Percentiles rank a stretch among this genome's conserved stretches.
phyloP scores from a whole-genome alignment of 2,329 filamentous ascomycete species.

The Beauveria sp. region DNA sequence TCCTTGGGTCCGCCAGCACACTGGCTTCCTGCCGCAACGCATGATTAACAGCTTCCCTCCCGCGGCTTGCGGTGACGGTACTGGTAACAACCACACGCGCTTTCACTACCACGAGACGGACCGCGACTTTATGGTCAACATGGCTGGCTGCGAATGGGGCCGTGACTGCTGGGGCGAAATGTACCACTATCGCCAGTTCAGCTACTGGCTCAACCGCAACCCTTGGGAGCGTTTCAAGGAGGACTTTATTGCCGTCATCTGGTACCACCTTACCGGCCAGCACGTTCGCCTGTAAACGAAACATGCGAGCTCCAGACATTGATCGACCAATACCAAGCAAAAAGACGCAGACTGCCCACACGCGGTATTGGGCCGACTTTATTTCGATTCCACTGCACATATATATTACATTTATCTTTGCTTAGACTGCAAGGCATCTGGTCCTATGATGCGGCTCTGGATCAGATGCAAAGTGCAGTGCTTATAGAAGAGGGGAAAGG shows the following conservation, averaged over 20 bases:
- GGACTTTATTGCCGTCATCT: slow-evolving; percentile 52
- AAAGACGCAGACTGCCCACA: not conserved
- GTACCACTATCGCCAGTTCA: slow-evolving; percentile 88
- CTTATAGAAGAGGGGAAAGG: not conserved
- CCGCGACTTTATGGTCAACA: slow-evolving; percentile 91
- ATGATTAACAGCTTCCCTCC: slow-evolving; percentile 91
- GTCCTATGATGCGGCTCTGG: not conserved
- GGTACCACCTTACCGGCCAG: slow-evolving; percentile 56
- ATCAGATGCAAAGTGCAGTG: not conserved
- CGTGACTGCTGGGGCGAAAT: slow-evolving; percentile 98
- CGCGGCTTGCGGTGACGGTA: slow-evolving; percentile 74
- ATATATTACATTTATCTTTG: not conserved
- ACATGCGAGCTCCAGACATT: not conserved
- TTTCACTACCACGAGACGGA: slow-evolving; percentile 84
- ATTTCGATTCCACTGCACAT: slow-evolving; percentile 14
- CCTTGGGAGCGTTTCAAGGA: slow-evolving; percentile 72
- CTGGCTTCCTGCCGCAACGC: slow-evolving; percentile 83
- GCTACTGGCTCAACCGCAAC: slow-evolving; percentile 80
- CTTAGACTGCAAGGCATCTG: not conserved
- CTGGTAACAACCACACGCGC: slow-evolving; percentile 55
- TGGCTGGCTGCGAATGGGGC: slow-evolving; percentile 96
- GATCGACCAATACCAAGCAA: not conserved
- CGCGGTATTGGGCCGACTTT: not conserved
- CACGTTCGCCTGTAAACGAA: slow-evolving; percentile 45
- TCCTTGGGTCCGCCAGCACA: slow-evolving; percentile 84